Base-by-base conservation (phyloP, 495 filamentous ascomycete species). In the Penicillium bovifimosum region DNA sequence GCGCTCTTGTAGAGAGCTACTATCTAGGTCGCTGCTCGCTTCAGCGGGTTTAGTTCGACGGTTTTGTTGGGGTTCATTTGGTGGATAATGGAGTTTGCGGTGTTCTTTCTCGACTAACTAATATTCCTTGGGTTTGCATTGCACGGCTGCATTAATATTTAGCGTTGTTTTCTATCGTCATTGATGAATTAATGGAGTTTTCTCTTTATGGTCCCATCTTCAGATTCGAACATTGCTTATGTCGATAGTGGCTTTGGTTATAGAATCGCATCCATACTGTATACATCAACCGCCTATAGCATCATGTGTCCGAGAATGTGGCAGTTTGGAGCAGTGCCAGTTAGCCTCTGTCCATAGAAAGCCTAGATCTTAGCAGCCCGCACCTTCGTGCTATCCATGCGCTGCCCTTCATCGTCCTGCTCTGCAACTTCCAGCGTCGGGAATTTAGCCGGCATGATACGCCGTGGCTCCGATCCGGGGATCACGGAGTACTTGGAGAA, bases 331-430 rank as follows among this genome's bases (percentile, higher is more conserved):
- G 14, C 14, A 45, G 17, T 13, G 9, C n/a, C 28, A 33, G 32
- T 29, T 33, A 9, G 20, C 13, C 5, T 47, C 17, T 32, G 3
- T 6, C 13, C 33, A 17, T 16, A n/a, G 5, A 7, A 26, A 13
- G 17, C 14, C 31, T 60, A 71, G 4, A 69, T 59, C 52, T 69
- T 71, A 9, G 63, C 48, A 9, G 63, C 48, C 16, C 62, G 48
- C 14, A 64, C 14, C 44, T 70, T 63, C 1, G 61, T 70, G 65
- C 87, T 92, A 68, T 93, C 86, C 64, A 83, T 77, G 53, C 81
- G 77, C 62, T 72, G 75, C 5, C 90, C 90, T 64, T 95, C 87
- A 56, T 95, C 90, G 53, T 84, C 84, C 66, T 95, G 88, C 73
- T 95, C 90, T 17, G 72, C 78, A 13, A 95, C 88, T 31, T 75